phyloP scores from a whole-genome alignment of 106 monocot genomes.

The Chionographis japonica region DNA sequence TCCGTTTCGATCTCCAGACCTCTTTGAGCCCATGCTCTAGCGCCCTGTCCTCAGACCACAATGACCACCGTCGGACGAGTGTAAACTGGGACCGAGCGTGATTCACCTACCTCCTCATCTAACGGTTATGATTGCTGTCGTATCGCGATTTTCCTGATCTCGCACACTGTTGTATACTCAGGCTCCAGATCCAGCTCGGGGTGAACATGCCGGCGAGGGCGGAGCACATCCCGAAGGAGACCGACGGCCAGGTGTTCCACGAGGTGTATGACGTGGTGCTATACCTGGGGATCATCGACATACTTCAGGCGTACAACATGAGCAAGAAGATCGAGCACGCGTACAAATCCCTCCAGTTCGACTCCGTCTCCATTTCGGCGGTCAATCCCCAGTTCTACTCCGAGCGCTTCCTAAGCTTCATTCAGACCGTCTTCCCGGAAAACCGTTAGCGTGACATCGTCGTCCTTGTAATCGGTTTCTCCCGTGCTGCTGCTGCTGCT shows the following conservation, averaged over 20 bases:
- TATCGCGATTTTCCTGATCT: neutral
- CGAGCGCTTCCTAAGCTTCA: slow-evolving; percentile 52
- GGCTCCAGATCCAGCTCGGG: slow-evolving; percentile 75
- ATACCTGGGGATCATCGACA: slow-evolving; percentile 76
- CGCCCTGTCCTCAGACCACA: too few species aligned
- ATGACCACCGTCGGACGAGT: too few species aligned
- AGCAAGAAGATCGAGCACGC: slow-evolving; percentile 71
- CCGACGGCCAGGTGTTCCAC: slow-evolving; percentile 21
- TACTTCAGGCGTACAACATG: slow-evolving; percentile 67
- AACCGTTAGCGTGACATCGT: neutral
- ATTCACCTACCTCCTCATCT: neutral
- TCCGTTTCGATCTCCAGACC: neutral
- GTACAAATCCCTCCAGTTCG: slow-evolving; percentile 66
- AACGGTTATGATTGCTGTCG: neutral
- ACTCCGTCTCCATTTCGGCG: slow-evolving; percentile 70
- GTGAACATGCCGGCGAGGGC: slow-evolving; percentile 88
- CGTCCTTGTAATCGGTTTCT: too few species aligned
- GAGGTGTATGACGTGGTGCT: slow-evolving; percentile 76
- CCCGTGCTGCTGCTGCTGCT: too few species aligned
- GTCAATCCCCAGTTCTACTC: slow-evolving; percentile 66
- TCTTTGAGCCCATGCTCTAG: too few species aligned
- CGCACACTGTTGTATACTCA: slow-evolving; percentile 6
- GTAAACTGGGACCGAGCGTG: too few species aligned
- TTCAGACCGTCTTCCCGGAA: slow-evolving; percentile 51
- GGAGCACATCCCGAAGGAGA: slow-evolving; percentile 33